These are phyloP conservation scores for Carpinus fangiana DNA, from an alignment of 306 rosid species.

Conservation along the genomic window DNA sequence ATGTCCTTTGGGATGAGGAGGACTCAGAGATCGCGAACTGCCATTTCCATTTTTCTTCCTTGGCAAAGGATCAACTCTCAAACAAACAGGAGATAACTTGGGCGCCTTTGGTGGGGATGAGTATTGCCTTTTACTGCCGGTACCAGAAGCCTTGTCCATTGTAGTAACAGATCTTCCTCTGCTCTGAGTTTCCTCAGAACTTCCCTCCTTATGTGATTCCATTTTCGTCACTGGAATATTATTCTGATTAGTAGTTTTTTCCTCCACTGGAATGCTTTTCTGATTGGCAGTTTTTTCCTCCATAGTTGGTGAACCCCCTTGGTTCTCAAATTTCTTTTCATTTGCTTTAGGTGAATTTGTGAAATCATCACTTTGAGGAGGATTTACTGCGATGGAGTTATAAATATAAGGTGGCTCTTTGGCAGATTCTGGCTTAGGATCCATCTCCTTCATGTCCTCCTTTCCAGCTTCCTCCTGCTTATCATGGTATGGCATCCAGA, in stretches of 20 bases:
- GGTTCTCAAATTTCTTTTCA: constrained; percentile 8
- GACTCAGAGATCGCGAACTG: constrained; percentile 54
- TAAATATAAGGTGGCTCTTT: constrained; percentile 29
- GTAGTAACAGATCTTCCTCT: constrained; percentile 17
- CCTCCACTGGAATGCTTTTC: constrained; percentile 44
- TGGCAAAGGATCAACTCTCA: constrained; percentile 77
- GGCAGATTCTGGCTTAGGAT: constrained; percentile 3
- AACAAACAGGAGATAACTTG: constrained; percentile 76
- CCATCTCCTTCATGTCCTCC: constrained; percentile 14
- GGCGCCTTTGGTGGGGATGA: constrained; percentile 41
- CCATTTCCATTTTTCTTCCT: constrained; percentile 48
- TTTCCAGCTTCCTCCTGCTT: constrained; percentile 34
- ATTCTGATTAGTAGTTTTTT: constrained; percentile 19
- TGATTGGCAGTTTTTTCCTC: constrained; percentile 16
- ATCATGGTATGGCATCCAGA: constrained; percentile 65
- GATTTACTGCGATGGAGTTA: constrained; percentile 30
- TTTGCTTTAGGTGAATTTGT: neutral
- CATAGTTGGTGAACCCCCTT: neutral
- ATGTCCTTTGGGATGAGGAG: constrained; percentile 38
- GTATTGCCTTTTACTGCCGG: constrained; percentile 25
- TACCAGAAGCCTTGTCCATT: constrained; percentile 21
- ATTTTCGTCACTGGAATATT: constrained; percentile 46
- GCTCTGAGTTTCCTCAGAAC: constrained; percentile 19
- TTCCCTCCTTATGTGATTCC: constrained; percentile 29
- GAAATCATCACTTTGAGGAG: constrained; percentile 6